Evolutionary conservation across 2,329 filamentous ascomycete species (phyloP).

Genomic region (Arthrinium phaeospermum): DNA sequence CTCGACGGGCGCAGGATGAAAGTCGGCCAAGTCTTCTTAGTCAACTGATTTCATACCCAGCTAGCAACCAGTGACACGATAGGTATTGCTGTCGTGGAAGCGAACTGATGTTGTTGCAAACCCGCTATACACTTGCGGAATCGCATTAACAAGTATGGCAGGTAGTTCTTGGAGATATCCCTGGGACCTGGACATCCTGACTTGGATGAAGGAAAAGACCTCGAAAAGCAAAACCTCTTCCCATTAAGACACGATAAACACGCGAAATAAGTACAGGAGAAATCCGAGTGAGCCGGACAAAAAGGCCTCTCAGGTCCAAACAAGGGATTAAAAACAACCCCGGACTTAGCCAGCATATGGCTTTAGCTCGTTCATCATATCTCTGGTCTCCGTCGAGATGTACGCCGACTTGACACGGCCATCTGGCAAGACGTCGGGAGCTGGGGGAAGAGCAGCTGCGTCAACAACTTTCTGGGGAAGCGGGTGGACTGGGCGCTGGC

Average conservation of each 20-base stretch:
- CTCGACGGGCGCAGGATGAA: background rate
- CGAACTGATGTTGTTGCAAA: background rate
- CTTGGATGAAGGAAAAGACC: background rate
- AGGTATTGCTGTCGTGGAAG: background rate
- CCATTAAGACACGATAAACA: background rate
- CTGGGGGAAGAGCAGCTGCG: background rate
- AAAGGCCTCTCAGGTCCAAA: background rate
- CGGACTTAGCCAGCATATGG: background rate
- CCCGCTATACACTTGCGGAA: background rate
- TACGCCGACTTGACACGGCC: constrained; percentile 20
- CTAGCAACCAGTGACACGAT: background rate
- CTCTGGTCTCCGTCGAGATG: constrained; percentile 14
- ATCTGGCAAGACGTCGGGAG: constrained; percentile 18
- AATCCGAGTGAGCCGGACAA: background rate
- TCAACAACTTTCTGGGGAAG: constrained; percentile 18
- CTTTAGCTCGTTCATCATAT: constrained; percentile 17
- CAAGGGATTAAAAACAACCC: background rate
- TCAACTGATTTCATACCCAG: background rate
- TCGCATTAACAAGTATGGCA: background rate
- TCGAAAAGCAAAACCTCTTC: constrained; percentile 4
- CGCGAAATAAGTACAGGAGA: background rate
- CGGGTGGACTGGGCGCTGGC: constrained; percentile 16
- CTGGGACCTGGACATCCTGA: background rate
- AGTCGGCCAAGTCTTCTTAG: constrained; percentile 13
- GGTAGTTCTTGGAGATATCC: background rate